Evolutionary conservation across 768 basidiomycete genomes (phyloP), one percentile per base, ranked within the genome.

Genomic region (Suillus alpinus): DNA sequence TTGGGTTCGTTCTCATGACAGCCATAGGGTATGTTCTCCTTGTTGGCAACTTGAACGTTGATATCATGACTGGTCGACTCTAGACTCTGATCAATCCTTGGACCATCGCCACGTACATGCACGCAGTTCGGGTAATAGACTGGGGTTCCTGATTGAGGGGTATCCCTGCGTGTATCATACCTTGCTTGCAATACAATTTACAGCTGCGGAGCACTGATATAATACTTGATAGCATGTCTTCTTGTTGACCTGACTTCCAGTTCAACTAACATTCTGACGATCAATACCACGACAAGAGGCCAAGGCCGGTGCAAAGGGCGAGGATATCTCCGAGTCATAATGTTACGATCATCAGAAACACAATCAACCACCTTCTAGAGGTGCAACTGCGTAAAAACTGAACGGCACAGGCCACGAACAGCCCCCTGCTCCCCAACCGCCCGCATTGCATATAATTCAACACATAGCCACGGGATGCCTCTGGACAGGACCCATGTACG

Each of bases 1-100:
- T 95, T 47, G 94, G 94, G 1, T 95, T 87, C 75, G 70, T 86
- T 23, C 77, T 95, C 58, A 92, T 92, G 88, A 80, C 77, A 65
- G 73, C 79, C 39, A 81, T 90, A 63, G 87, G 86, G 91, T 92
- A 71, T 64, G 87, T 80, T 20, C 37, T 23, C 50, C 9, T 34
- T 43, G 34, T 34, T 18, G 55, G 12, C 18, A 43, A 18, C 37
- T 18, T 56, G 55, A 37, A 13, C 23, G 12, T 26, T 53, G 4
- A 59, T 50, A 16, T 31, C 34, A 37, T 53, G 34, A 52, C 32
- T 36, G 34, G n/a, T 53, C 14, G 13, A 26, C 18, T 53, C 16
- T 29, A 55, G 53, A 55, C 37, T 55, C 5, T 55, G 16, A 55
- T 39, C 6, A 26, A 7, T 16, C 16, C 36, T 34, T 14, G 37